Evolutionary conservation across 257 asterid genomes (phyloP).

Genomic region (Fraxinus pennsylvanica): DNA sequence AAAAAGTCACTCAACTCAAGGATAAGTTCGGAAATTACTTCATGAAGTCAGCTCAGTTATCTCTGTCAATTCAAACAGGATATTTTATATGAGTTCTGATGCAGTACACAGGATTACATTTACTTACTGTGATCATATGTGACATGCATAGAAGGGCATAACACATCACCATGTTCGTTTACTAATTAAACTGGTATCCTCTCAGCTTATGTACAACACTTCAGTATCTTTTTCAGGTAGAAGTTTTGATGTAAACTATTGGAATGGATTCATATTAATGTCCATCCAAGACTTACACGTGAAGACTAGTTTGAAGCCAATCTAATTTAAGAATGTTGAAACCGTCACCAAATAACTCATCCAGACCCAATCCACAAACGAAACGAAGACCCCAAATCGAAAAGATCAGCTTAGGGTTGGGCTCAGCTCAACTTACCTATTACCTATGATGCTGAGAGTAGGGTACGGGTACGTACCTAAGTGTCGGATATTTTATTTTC

Average conservation of each 20-base stretch:
- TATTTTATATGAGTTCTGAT: not conserved
- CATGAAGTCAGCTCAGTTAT: not conserved
- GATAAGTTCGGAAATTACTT: not conserved
- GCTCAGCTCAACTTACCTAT: too few relatives aligned
- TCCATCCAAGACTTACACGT: not conserved
- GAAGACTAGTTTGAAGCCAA: not conserved
- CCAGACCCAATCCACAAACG: not conserved
- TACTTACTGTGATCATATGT: not conserved
- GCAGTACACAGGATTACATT: not conserved
- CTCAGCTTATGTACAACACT: not conserved
- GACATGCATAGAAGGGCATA: conserved; percentile 1
- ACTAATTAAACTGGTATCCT: not conserved
- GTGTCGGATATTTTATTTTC: too few relatives aligned
- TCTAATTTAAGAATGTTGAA: not conserved
- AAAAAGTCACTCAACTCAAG: not conserved
- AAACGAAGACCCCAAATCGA: not conserved
- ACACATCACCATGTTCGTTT: not conserved
- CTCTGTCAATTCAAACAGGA: too few relatives aligned
- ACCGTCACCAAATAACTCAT: not conserved
- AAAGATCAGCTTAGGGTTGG: not conserved
- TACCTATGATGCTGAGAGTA: too few relatives aligned
- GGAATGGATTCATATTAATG: not conserved
- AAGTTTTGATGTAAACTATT: not conserved
- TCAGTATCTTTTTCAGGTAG: not conserved
- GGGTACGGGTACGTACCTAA: too few relatives aligned